A percentile compares a stretch with the other conserved stretches of the same genome.
Evolutionary conservation across 139 green algal genomes (phyloP).

Genomic region (Chlorokybus atmophyticus): DNA sequence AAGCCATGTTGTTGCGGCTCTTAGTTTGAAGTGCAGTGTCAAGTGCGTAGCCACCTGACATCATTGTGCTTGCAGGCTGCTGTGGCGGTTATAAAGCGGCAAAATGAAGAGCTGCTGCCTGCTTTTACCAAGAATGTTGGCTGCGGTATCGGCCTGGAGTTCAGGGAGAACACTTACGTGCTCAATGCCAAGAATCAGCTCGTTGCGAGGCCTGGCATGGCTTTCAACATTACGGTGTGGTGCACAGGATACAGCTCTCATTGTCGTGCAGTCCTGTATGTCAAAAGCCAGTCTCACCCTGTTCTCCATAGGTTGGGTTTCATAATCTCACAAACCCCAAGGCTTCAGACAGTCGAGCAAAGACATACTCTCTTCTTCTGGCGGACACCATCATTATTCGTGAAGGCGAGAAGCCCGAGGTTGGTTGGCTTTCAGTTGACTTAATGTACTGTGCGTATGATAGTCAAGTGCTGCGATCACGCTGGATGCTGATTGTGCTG

Average conservation of each 20-base stretch:
- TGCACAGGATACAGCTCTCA: too few species aligned
- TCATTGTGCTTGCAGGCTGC: too few species aligned
- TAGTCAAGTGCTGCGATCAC: too few species aligned
- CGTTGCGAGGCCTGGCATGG: constrained; percentile 37
- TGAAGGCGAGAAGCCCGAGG: constrained; percentile 8
- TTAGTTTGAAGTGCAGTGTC: too few species aligned
- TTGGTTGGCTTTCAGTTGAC: not conserved
- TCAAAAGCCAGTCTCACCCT: not conserved
- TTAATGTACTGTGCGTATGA: not conserved
- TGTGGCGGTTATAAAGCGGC: constrained; percentile 22
- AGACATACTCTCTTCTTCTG: constrained; percentile 56
- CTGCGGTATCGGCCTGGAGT: constrained; percentile 59
- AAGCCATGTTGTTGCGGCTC: too few species aligned
- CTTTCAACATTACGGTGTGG: constrained; percentile 51
- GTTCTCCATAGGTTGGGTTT: not conserved
- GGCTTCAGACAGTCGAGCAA: not conserved
- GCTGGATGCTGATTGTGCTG: too few species aligned
- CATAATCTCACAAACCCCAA: constrained; percentile 12
- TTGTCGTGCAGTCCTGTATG: too few species aligned
- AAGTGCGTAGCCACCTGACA: too few species aligned
- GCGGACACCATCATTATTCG: constrained; percentile 66
- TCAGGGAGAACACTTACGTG: constrained; percentile 28
- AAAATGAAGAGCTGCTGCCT: constrained; percentile 46
- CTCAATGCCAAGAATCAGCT: constrained; percentile 35
- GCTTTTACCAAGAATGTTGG: constrained; percentile 72